These are phyloP conservation scores for Leptographium procerum DNA, from an alignment of 2,329 filamentous ascomycete species.

Conservation along the genomic window DNA sequence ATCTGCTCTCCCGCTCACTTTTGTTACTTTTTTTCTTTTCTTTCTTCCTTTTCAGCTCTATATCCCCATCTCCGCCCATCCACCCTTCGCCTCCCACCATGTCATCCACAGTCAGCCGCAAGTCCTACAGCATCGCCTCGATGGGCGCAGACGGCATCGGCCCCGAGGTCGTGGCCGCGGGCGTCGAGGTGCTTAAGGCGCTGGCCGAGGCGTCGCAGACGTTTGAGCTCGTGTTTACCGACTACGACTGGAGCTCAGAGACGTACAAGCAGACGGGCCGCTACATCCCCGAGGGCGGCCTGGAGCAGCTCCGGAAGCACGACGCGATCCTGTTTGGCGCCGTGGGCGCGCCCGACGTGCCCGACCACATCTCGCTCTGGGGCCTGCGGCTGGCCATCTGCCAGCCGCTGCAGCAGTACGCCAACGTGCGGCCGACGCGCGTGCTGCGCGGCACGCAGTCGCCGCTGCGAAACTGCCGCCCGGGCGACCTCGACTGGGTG, in stretches of 20 bases:
- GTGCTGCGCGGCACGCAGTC: constrained; percentile 47
- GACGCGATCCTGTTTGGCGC: constrained; percentile 22
- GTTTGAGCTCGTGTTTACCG: constrained; percentile 50
- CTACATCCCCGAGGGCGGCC: constrained; percentile 51
- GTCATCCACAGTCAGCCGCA: background rate
- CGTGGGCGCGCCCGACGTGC: constrained; percentile 33
- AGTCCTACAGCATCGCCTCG: constrained; percentile 9
- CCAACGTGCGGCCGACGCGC: constrained; percentile 51
- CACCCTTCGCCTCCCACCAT: background rate
- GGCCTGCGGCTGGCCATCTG: constrained; percentile 51
- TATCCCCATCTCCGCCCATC: too few relatives aligned
- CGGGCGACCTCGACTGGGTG: constrained; percentile 51
- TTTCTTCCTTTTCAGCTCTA: too few relatives aligned
- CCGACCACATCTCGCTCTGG: constrained; percentile 58
- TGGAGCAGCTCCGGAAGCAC: constrained; percentile 34
- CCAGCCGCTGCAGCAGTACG: constrained; percentile 53
- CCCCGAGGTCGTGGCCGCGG: constrained; percentile 22
- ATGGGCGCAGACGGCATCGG: constrained; percentile 19
- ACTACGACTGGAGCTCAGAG: constrained; percentile 57
- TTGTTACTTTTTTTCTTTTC: too few relatives aligned
- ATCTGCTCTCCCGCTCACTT: background rate
- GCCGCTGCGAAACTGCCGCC: constrained; percentile 35
- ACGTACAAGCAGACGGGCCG: constrained; percentile 54
- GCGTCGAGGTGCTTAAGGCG: constrained; percentile 23
- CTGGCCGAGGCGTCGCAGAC: constrained; percentile 32